Evolutionary conservation across 2,329 filamentous ascomycete genomes (phyloP).

Genomic region (Fusarium sp.): DNA sequence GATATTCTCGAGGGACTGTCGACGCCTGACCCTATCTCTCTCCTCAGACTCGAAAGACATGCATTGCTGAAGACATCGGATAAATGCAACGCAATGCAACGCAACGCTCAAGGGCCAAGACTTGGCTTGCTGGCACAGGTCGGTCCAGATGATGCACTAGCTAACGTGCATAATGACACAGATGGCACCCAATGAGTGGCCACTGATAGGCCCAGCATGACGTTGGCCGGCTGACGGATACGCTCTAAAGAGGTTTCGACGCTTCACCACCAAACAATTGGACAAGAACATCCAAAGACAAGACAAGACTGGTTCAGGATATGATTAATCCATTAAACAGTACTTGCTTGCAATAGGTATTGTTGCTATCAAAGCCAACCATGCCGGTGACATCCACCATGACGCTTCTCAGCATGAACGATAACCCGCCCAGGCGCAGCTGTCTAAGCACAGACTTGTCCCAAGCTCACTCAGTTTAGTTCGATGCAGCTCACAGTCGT

Average conservation of each 20-base stretch:
- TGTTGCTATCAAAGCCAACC: slow-evolving; percentile 16
- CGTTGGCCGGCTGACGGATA: slow-evolving; percentile 10
- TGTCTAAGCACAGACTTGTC: not conserved
- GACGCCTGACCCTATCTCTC: not conserved
- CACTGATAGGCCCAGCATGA: slow-evolving; percentile 17
- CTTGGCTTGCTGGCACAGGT: slow-evolving; percentile 14
- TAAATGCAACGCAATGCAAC: slow-evolving; percentile 22
- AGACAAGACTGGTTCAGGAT: not conserved
- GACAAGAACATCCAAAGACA: slow-evolving; percentile 5
- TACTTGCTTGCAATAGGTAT: slow-evolving; percentile 8
- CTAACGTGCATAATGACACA: slow-evolving; percentile 13
- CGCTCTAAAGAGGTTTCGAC: slow-evolving; percentile 6
- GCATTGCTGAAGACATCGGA: slow-evolving; percentile 14
- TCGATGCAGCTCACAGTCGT: not conserved
- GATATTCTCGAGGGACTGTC: not conserved
- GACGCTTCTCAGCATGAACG: not conserved
- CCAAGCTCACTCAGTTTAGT: not conserved
- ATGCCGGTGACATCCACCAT: not conserved
- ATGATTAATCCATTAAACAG: not conserved
- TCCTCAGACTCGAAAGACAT: not conserved
- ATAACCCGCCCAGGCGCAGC: not conserved
- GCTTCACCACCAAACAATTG: slow-evolving; percentile 10
- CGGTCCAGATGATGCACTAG: slow-evolving; percentile 18
- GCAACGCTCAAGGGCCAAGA: slow-evolving; percentile 14
- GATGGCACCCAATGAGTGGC: slow-evolving; percentile 14